Conservation (phyloP, 176 grass and related monocot genomes). For the Juncus effusus region DNA sequence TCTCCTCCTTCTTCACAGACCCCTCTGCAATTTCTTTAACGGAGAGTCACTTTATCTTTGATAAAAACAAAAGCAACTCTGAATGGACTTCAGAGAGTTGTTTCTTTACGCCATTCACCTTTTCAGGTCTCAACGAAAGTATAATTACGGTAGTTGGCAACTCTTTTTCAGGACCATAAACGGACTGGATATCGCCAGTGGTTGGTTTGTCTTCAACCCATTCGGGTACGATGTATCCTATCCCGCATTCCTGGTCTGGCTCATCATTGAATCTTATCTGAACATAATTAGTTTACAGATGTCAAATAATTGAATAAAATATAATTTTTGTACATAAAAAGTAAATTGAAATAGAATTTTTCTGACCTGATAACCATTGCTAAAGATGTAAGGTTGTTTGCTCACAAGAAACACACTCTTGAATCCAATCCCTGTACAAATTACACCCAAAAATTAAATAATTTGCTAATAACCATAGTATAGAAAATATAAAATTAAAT, state of each 20-base stretch:
- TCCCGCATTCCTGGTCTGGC: slow-evolving; percentile 34
- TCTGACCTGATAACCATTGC: slow-evolving; percentile 55
- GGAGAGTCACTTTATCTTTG: slow-evolving; percentile 47
- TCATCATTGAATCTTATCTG: slow-evolving; percentile 47
- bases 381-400: slow-evolving; percentile 53
- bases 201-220: slow-evolving; percentile 39
- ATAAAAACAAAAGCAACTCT: slow-evolving; percentile 62
- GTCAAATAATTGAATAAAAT: background rate
- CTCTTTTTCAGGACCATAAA: slow-evolving; percentile 31
- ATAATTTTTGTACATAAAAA: too few relatives aligned
- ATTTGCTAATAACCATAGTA: background rate
- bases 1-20: too few relatives aligned
- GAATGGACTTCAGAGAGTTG: slow-evolving; percentile 52
- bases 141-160: slow-evolving; percentile 41
- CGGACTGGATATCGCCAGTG: slow-evolving; percentile 21
- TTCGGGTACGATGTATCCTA: slow-evolving; percentile 54
- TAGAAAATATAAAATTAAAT: background rate
- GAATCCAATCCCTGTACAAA: too few relatives aligned
- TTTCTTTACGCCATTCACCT: too few relatives aligned
- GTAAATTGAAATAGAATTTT: too few relatives aligned
- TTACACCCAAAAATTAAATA: too few relatives aligned
- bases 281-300: background rate
- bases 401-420: too few relatives aligned
- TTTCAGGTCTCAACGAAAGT: slow-evolving; percentile 43
- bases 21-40: slow-evolving; percentile 29